A percentile compares a stretch with the other conserved stretches of the same genome.
These are phyloP conservation scores for Carallia pectinifolia DNA, from an alignment of 345 rosid species.

Conservation along the genomic window DNA sequence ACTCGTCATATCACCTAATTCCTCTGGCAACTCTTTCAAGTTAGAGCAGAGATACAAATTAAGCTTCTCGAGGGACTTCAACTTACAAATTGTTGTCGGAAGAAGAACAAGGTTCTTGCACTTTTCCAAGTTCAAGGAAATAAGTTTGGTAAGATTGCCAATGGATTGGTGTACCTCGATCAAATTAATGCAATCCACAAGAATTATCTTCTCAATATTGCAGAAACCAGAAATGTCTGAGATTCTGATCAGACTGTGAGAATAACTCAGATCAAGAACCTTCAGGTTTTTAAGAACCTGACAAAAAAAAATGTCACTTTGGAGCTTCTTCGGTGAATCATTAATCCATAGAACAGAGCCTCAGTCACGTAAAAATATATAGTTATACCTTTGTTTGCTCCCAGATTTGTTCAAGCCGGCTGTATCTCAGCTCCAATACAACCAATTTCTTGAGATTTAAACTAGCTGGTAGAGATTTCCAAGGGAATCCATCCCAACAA, in stretches of 20 bases:
- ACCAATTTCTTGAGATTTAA: background rate
- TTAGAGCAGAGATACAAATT: conserved; percentile 16
- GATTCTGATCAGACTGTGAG: conserved; percentile 11
- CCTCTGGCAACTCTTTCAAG: conserved; percentile 6
- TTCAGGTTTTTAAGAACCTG: conserved; percentile 21
- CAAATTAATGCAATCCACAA: conserved; percentile 19
- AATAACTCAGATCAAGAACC: conserved; percentile 18
- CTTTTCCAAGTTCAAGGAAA: conserved; percentile 8
- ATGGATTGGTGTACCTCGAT: conserved; percentile 13
- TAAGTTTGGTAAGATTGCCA: conserved; percentile 5
- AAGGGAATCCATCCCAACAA: conserved; percentile 14
- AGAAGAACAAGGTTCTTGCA: conserved; percentile 14
- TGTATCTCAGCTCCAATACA: background rate
- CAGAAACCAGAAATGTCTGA: conserved; percentile 12
- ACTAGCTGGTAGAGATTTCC: background rate
- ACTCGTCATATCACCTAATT: background rate
- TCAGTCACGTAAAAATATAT: too few species aligned
- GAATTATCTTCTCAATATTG: conserved; percentile 10
- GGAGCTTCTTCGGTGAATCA: too few species aligned
- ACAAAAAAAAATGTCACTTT: background rate
- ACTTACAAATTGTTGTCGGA: conserved; percentile 1
- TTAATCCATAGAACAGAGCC: too few species aligned
- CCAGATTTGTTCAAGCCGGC: background rate
- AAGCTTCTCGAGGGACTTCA: conserved; percentile 1
- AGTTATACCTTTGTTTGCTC: background rate